phyloP scores from a whole-genome alignment of 495 filamentous ascomycete genomes.

The Penicillium coprophilum region DNA sequence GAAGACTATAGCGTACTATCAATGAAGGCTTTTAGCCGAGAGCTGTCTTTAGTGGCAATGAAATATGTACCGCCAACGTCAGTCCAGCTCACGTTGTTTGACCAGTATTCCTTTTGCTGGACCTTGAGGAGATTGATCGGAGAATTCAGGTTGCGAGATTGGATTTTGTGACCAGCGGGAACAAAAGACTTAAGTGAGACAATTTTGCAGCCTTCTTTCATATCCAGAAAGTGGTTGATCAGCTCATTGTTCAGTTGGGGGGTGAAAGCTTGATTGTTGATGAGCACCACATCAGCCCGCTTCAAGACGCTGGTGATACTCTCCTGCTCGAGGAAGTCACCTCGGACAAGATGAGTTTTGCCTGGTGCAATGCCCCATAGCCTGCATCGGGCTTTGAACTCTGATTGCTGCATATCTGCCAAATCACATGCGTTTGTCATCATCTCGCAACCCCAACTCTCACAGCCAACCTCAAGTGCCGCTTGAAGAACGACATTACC shows the following conservation, averaged over 20 bases:
- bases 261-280: constrained; percentile 96
- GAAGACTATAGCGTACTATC: constrained; percentile 35
- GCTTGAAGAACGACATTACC: constrained; percentile 95
- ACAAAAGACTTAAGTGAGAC: constrained; percentile 84
- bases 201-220: constrained; percentile 88
- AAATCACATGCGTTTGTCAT: constrained; percentile 85
- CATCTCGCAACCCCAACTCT: constrained; percentile 95
- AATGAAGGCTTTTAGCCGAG: constrained; percentile 48
- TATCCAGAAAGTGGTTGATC: constrained; percentile 86
- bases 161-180: constrained; percentile 65
- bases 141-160: constrained; percentile 65
- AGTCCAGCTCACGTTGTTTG: constrained; percentile 88
- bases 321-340: constrained; percentile 78
- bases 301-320: constrained; percentile 70
- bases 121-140: constrained; percentile 77
- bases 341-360: constrained; percentile 73
- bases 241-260: constrained; percentile 81
- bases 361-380: constrained; percentile 87
- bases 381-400: constrained; percentile 79
- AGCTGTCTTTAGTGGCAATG: constrained; percentile 79
- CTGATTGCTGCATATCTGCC: constrained; percentile 79
- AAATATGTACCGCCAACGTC: constrained; percentile 79
- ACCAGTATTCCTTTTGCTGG: constrained; percentile 73
- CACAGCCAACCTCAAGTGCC: constrained; percentile 87
- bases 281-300: constrained; percentile 85